Conservation (phyloP, 371 early-diverging fungal genomes). For the Batkoa obscura region DNA sequence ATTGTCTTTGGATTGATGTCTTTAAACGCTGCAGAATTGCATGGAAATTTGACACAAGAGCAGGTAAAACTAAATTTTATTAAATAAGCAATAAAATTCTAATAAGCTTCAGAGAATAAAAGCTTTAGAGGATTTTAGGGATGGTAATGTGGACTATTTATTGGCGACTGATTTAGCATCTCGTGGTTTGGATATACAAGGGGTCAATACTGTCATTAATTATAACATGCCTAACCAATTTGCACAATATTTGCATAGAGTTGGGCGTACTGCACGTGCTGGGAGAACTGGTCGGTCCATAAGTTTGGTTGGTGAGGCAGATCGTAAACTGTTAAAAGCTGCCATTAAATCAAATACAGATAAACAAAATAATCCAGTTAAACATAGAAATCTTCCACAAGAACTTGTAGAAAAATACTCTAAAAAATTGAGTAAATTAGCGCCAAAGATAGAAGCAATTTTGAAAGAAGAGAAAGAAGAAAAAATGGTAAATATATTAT, state of each 20-base stretch:
- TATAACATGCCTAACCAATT: slow-evolving; percentile 95
- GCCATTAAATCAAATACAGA: slow-evolving; percentile 65
- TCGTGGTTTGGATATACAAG: slow-evolving; percentile 97
- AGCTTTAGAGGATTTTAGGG: slow-evolving; percentile 83
- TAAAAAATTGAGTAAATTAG: slow-evolving; percentile 35
- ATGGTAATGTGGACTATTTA: slow-evolving; percentile 64
- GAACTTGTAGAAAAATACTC: slow-evolving; percentile 56
- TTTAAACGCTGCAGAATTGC: slow-evolving; percentile 85
- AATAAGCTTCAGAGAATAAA: slow-evolving; percentile 42
- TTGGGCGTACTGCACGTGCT: slow-evolving; percentile 98
- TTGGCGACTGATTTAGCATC: slow-evolving; percentile 99
- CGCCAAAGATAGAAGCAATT: slow-evolving; percentile 51
- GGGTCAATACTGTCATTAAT: slow-evolving; percentile 97
- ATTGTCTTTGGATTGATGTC: slow-evolving; percentile 85
- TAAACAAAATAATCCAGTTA: slow-evolving; percentile 25
- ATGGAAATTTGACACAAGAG: slow-evolving; percentile 94
- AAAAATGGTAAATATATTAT: slow-evolving; percentile 15
- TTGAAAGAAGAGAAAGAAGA: slow-evolving; percentile 74
- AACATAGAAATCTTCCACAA: slow-evolving; percentile 68
- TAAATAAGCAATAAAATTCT: not conserved
- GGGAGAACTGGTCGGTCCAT: slow-evolving; percentile 71
- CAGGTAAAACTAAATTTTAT: slow-evolving; percentile 18
- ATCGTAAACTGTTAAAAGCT: slow-evolving; percentile 82
- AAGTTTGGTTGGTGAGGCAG: slow-evolving; percentile 76
- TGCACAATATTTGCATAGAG: slow-evolving; percentile 94